Percentiles rank a stretch among this genome's conserved stretches.
phyloP scores from a whole-genome alignment of 306 rosid species.

The Carpinus fangiana region DNA sequence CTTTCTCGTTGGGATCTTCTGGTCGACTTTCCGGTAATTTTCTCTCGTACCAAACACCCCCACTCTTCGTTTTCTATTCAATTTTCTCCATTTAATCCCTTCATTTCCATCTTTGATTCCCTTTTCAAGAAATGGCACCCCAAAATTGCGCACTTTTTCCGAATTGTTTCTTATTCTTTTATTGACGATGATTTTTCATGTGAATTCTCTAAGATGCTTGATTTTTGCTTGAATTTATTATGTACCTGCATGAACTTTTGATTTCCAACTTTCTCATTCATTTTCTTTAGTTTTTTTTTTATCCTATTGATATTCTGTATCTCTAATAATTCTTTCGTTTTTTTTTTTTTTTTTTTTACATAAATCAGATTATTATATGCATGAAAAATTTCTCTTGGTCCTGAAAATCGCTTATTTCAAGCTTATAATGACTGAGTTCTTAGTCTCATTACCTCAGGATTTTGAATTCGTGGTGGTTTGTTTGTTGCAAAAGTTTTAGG shows the following conservation, averaged over 20 bases:
- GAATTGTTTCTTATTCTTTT: not conserved
- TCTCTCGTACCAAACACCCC: conserved; percentile 19
- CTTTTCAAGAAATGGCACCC: not conserved
- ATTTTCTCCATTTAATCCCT: not conserved
- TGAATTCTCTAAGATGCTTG: not conserved
- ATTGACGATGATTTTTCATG: not conserved
- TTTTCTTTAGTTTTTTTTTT: not conserved
- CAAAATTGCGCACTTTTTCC: not conserved
- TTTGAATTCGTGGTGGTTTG: not conserved
- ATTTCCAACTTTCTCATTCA: not conserved
- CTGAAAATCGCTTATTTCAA: not conserved
- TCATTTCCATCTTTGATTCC: not conserved
- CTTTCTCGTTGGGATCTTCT: conserved; percentile 9
- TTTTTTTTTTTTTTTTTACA: too few species aligned
- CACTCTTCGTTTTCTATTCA: not conserved
- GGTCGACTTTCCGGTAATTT: conserved; percentile 26
- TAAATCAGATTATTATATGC: too few species aligned
- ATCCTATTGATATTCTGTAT: not conserved
- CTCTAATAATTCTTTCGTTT: too few species aligned
- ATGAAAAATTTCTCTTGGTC: not conserved
- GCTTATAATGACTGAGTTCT: not conserved
- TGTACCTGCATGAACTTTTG: not conserved
- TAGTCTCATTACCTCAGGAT: not conserved
- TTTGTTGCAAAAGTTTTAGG: not conserved
- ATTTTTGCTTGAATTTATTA: not conserved